Evolutionary conservation across 2,329 filamentous ascomycete species (phyloP).

Genomic region (Harringtonia aguacate): DNA sequence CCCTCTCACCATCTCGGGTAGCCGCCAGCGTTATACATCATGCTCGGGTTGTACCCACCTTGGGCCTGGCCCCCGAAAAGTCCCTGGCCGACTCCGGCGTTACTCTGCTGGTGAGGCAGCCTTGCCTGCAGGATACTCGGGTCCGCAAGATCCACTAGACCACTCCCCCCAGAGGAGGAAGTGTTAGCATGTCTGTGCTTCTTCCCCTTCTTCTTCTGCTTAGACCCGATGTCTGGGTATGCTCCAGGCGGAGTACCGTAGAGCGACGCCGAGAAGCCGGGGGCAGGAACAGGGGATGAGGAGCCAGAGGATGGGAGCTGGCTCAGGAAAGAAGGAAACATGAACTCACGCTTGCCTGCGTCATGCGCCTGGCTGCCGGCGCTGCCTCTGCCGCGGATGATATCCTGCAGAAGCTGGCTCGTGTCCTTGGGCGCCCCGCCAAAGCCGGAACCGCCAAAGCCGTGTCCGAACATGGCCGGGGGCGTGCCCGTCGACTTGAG

Average conservation of each 20-base stretch:
- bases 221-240: conserved; percentile 85
- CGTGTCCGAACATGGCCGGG: conserved; percentile 85
- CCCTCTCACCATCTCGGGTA: conserved; percentile 54
- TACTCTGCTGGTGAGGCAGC: conserved; percentile 77
- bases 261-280: conserved; percentile 83
- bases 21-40: conserved; percentile 70
- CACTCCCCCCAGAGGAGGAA: conserved; percentile 99
- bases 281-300: conserved; percentile 78
- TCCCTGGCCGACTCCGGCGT: conserved; percentile 76
- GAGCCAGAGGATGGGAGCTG: conserved; percentile 74
- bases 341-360: conserved; percentile 95
- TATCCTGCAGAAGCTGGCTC: conserved; percentile 68
- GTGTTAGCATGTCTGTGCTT: conserved; percentile 99
- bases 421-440: conserved; percentile 59
- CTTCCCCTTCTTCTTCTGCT: conserved; percentile 99
- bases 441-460: conserved; percentile 66
- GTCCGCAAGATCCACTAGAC: conserved; percentile 99
- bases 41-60: conserved; percentile 88
- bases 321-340: conserved; percentile 76
- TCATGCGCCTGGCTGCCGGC: conserved; percentile 66
- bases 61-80: conserved; percentile 79
- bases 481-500: conserved; percentile 92
- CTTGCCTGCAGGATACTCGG: conserved; percentile 98
- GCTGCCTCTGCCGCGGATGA: conserved; percentile 56
- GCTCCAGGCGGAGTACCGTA: conserved; percentile 77